Evolutionary conservation across 139 green algal genomes (phyloP).

Genomic region (Desmodesmus armatus): DNA sequence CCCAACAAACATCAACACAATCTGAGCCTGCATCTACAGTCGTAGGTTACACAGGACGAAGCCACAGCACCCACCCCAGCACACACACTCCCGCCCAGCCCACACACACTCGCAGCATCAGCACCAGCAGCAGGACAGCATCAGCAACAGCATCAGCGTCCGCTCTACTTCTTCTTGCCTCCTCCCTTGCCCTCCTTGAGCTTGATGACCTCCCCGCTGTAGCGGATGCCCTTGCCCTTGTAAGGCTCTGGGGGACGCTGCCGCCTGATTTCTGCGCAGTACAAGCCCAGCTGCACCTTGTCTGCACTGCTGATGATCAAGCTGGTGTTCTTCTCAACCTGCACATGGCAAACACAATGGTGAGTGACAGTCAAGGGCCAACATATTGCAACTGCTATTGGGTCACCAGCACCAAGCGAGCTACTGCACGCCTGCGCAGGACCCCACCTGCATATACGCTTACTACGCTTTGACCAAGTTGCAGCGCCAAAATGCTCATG

Average conservation of each 20-base stretch:
- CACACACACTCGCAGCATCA: neutral
- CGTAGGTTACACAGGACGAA: no score
- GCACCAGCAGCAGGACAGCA: neutral
- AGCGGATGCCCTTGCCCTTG: slow-evolving; percentile 97
- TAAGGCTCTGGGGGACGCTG: slow-evolving; percentile 95
- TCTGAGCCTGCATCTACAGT: no score
- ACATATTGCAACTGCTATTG: neutral
- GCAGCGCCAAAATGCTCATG: neutral
- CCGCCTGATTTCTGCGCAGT: slow-evolving; percentile 87
- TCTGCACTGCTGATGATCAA: slow-evolving; percentile 83
- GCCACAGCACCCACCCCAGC: no score
- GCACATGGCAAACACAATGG: neutral
- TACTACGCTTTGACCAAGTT: no score
- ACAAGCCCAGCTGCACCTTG: slow-evolving; percentile 94
- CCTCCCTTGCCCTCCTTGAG: slow-evolving; percentile 97
- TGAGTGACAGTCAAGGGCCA: neutral
- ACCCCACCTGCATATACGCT: no score
- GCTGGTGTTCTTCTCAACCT: slow-evolving; percentile 92
- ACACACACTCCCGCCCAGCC: no score
- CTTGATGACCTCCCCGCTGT: slow-evolving; percentile 89
- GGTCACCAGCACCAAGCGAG: neutral
- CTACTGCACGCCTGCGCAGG: neutral
- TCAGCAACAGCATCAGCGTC: neutral
- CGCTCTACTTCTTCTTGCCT: slow-evolving; percentile 66
- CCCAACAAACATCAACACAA: no score